Conservation (phyloP, 2,329 filamentous ascomycete genomes). For the Diplocarpon mali region DNA sequence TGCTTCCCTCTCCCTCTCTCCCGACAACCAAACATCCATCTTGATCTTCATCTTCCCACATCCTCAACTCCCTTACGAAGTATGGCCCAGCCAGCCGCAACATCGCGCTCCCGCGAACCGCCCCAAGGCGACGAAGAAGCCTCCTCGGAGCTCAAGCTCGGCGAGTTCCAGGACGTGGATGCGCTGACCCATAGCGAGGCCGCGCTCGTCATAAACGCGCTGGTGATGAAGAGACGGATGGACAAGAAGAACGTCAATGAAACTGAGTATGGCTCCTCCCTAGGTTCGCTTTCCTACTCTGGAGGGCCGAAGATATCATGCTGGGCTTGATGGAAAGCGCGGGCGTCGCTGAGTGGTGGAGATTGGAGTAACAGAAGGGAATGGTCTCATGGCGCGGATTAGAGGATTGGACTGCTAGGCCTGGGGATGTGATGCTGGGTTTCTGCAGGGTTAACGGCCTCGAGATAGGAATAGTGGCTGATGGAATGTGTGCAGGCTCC, state of each 20-base stretch:
- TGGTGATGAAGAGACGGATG: constrained; percentile 68
- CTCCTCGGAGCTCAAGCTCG: constrained; percentile 67
- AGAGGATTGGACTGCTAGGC: neutral
- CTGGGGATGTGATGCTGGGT: neutral
- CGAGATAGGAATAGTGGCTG: neutral
- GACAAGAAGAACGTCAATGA: constrained; percentile 75
- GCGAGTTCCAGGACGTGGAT: constrained; percentile 87
- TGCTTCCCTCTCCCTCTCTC: too few relatives aligned
- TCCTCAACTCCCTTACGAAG: neutral
- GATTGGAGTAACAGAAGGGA: neutral
- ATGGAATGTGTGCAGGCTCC: constrained; percentile 44
- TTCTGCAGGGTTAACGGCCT: too few relatives aligned
- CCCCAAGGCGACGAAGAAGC: constrained; percentile 81
- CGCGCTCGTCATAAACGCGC: constrained; percentile 79
- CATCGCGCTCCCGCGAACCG: constrained; percentile 56
- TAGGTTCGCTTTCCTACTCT: neutral
- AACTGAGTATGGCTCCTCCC: constrained; percentile 52
- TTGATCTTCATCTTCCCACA: too few relatives aligned
- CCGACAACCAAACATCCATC: too few relatives aligned
- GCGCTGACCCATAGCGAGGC: constrained; percentile 89
- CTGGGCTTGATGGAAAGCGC: neutral
- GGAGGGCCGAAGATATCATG: too few relatives aligned
- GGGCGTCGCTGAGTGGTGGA: neutral
- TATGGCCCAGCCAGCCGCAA: constrained; percentile 23
- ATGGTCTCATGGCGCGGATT: neutral